These are phyloP conservation scores for Candida tammaniensis DNA, from an alignment of 805 yeast species.

Conservation along the genomic window DNA sequence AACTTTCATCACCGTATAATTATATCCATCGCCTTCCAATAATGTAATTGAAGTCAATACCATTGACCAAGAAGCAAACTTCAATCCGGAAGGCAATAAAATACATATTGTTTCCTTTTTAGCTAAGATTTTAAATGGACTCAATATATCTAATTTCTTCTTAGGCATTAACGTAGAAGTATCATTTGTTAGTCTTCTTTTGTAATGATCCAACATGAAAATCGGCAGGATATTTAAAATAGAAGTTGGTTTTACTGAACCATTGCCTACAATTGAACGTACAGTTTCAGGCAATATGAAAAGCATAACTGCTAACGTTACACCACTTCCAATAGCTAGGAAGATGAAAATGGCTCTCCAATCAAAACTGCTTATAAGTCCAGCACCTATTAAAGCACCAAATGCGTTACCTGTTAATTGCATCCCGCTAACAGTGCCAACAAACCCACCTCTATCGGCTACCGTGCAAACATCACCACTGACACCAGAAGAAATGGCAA, in stretches of 20 bases:
- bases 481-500: constrained; percentile 67
- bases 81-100: constrained; percentile 57
- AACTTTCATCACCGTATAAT: constrained; percentile 51
- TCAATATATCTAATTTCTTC: constrained; percentile 22
- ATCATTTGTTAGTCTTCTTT: constrained; percentile 30
- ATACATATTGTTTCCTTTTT: constrained; percentile 45
- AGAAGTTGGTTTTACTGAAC: constrained; percentile 53
- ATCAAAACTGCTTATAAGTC: constrained; percentile 29
- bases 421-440: constrained; percentile 64
- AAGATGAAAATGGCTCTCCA: constrained; percentile 87
- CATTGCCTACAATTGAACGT: constrained; percentile 71
- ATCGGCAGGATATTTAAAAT: constrained; percentile 46
- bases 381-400: constrained; percentile 67
- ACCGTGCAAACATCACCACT: constrained; percentile 72
- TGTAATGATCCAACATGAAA: constrained; percentile 27
- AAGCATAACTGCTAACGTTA: constrained; percentile 23
- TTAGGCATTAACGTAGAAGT: constrained; percentile 14
- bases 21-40: constrained; percentile 46
- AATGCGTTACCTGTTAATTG: constrained; percentile 72
- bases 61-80: constrained; percentile 70
- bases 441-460: constrained; percentile 65
- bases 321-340: constrained; percentile 61
- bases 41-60: constrained; percentile 61
- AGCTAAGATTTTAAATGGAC: constrained; percentile 42
- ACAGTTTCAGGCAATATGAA: constrained; percentile 69